These are phyloP conservation scores for Ramularia endophylla DNA, from an alignment of 2,329 filamentous ascomycete genomes.

Conservation along the genomic window DNA sequence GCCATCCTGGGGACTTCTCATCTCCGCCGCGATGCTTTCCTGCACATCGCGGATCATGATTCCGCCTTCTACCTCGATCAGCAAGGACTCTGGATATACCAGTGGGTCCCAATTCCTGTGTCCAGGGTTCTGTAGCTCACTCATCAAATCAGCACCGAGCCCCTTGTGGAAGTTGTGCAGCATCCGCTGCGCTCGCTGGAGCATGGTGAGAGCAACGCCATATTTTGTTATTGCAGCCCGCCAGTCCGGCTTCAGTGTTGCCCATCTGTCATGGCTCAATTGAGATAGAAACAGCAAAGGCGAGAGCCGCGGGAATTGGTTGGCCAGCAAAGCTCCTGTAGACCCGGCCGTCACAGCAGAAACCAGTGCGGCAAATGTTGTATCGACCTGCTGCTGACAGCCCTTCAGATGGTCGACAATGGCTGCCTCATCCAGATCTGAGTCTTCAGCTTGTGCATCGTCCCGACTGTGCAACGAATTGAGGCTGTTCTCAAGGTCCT, in stretches of 20 bases:
- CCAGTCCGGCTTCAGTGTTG: conserved; percentile 4
- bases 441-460: background rate
- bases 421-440: background rate
- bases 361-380: too few relatives aligned
- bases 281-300: conserved; percentile 5
- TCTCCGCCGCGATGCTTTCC: conserved; percentile 56
- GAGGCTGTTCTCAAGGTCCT: conserved; percentile 7
- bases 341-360: too few relatives aligned
- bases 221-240: conserved; percentile 34
- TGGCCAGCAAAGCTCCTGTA: too few relatives aligned
- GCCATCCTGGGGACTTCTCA: conserved; percentile 43
- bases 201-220: conserved; percentile 38
- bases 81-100: conserved; percentile 55
- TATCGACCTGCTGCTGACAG: too few relatives aligned
- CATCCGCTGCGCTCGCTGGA: conserved; percentile 45
- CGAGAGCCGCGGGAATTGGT: conserved; percentile 1
- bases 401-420: too few relatives aligned
- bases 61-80: conserved; percentile 61
- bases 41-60: conserved; percentile 57
- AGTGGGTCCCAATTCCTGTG: conserved; percentile 53
- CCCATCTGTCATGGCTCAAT: conserved; percentile 1
- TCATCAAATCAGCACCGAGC: conserved; percentile 20
- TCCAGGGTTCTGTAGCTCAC: conserved; percentile 45
- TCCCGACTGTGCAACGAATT: conserved; percentile 1
- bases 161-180: conserved; percentile 8